These are phyloP conservation scores for Boeremia lycopersici DNA, from an alignment of 2,329 filamentous ascomycete genomes.

Conservation along the genomic window DNA sequence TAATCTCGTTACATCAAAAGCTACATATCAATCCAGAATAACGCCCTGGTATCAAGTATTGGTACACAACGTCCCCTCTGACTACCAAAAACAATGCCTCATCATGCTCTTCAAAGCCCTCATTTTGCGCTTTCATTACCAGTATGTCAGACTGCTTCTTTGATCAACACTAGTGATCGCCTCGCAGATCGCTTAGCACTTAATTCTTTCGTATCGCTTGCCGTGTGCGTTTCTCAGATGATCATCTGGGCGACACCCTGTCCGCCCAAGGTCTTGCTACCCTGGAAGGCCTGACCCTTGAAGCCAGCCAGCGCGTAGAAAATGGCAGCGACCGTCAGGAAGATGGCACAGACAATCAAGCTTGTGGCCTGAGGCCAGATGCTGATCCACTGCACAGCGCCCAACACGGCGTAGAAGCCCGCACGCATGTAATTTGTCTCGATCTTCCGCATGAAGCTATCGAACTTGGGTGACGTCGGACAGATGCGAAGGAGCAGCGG, in stretches of 20 bases:
- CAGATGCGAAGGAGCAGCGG: constrained; percentile 96
- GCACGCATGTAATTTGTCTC: constrained; percentile 98
- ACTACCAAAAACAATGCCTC: neutral
- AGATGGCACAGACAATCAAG: constrained; percentile 83
- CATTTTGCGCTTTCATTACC: neutral
- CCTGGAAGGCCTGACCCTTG: constrained; percentile 84
- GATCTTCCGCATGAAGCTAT: constrained; percentile 86
- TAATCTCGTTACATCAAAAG: constrained; percentile 11
- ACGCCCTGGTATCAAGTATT: constrained; percentile 41
- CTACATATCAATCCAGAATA: constrained; percentile 17
- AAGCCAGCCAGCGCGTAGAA: constrained; percentile 83
- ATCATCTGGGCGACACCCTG: constrained; percentile 98
- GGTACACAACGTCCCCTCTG: constrained; percentile 26
- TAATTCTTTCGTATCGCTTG: too few species aligned
- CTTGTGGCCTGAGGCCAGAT: constrained; percentile 67
- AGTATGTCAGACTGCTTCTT: neutral
- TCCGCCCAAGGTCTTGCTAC: constrained; percentile 94
- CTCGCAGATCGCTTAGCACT: neutral
- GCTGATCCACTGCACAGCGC: constrained; percentile 82
- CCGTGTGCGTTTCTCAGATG: constrained; percentile 55
- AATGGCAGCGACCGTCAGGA: constrained; percentile 74
- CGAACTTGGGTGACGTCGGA: constrained; percentile 89
- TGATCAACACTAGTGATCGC: neutral
- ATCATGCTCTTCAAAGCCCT: neutral
- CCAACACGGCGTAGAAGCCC: constrained; percentile 82